Evolutionary conservation across 2,329 filamentous ascomycete genomes (phyloP).

Genomic region (Hypoxylon sp.): DNA sequence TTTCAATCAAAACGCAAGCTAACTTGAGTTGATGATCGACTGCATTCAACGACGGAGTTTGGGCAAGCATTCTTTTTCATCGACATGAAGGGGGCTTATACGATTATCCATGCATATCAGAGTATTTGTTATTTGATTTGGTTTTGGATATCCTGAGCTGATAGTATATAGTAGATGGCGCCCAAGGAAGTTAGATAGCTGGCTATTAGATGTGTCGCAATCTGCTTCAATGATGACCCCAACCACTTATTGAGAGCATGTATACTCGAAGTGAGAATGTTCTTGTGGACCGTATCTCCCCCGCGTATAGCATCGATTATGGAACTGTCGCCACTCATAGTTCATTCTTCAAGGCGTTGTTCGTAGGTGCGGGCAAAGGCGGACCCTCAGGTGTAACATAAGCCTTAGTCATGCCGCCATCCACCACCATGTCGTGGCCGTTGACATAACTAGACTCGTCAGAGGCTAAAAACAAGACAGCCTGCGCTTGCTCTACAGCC

Average conservation of each 20-base stretch:
- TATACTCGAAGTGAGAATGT: neutral
- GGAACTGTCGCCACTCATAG: conserved; percentile 52
- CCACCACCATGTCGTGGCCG: conserved; percentile 92
- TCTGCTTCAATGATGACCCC: neutral
- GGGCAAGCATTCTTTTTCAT: neutral
- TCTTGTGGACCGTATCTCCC: neutral
- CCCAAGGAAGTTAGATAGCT: neutral
- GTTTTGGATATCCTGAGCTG: conserved; percentile 2
- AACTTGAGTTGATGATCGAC: conserved; percentile 4
- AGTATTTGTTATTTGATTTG: conserved; percentile 8
- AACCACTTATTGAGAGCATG: neutral
- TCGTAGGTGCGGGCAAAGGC: conserved; percentile 67
- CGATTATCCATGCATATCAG: conserved; percentile 6
- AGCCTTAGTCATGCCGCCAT: conserved; percentile 95
- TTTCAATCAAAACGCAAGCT: neutral
- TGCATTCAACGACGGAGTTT: conserved; percentile 32
- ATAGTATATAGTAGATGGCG: neutral
- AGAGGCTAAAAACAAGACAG: conserved; percentile 87
- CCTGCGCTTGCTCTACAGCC: conserved; percentile 93
- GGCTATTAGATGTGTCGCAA: neutral
- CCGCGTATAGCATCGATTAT: neutral
- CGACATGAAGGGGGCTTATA: neutral
- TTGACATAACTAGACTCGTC: conserved; percentile 94
- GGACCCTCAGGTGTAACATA: conserved; percentile 81
- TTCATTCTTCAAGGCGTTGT: conserved; percentile 70